Evolutionary conservation across 192 early-diverging fungal genomes (phyloP), one percentile per base, ranked within the genome.

Genomic region (Martensiomyces pterosporus): DNA sequence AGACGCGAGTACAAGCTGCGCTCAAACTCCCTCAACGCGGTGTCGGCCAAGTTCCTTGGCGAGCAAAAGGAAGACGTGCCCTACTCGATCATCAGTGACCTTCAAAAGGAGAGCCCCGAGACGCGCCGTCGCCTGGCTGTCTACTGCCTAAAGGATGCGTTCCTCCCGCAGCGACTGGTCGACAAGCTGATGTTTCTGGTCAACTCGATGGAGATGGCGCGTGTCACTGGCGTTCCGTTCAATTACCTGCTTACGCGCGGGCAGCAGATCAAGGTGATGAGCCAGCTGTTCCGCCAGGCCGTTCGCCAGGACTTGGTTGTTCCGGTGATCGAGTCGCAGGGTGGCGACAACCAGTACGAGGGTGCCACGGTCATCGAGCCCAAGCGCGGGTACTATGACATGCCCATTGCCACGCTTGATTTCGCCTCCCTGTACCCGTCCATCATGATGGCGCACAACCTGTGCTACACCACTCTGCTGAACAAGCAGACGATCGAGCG

Each of bases 51-150:
- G 48, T 98, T 97, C 43, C 67, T 98, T 23, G 88, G 85, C 18
- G 95, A 98, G 66, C 96, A 98, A 79, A 98, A 98, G 63, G 96
- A 98, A 63, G 96, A 98, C 52, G 96, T 98, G 4, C 94, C 95
- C 52, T 89, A 98, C 56, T 96, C 94, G 4, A 96, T 98, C 33
- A 98, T 98, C 78, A 89, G 90, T 1, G 96, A 97, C 47, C 69
- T 98, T 17, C 96, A 98, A 55, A 95, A 96, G 52, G 93, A 90
- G 36, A 96, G 88, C 59, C 80, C 85, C 19, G 96, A 98, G 62
- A 96, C 96, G 0, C 82, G 96, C 6, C 79, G 94, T 36, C 86
- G 96, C 32, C 67, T 98, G 23, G 96, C 96, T 0, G 82, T 98
- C 33, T 98, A 98, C 71, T 98, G 96, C 63, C 72, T 98, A 26